Base-by-base conservation (phyloP, 768 basidiomycete genomes). In the Lanmaoa rubissima region DNA sequence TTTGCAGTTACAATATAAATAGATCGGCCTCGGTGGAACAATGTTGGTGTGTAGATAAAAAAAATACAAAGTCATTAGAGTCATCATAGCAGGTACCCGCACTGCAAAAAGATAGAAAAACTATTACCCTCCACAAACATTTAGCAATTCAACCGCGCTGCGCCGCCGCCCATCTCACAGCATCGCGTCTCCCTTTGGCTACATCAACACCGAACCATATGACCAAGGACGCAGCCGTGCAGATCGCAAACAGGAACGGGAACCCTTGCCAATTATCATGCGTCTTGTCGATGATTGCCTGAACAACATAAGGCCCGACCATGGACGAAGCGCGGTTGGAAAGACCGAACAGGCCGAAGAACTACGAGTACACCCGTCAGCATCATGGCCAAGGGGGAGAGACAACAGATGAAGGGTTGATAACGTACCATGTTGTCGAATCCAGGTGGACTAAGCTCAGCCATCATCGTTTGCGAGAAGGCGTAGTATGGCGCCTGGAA, bases 401-500 rank as follows among this genome's bases (percentile, higher is more conserved):
- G 26, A 42, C 26, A 1, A n/a, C 1, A 19, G 34, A 44, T 12
- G 8, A n/a, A n/a, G n/a, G n/a, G n/a, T n/a, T n/a, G n/a, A n/a
- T 28, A 34, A 51, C 65, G 21, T 54, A 80, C 82, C 83, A 84
- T 92, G 66, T 92, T 90, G 62, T 94, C 92, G 65, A 90, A 94
- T 1, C 92, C 92, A 1, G 90, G 88, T 13, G 92, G 92, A 7
- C 88, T 85, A 12, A 95, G 81, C 69, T 94, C 92, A 1, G 89
- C 88, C 89, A 92, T 92, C 87, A 90, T 88, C 0, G 88, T 91
- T 67, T 90, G 86, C 4, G 90, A 84, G 67, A 88, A 91, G 1
- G 92, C 89, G 66, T 90, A 94, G 73, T 92, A 94, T 0, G 92
- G 92, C 1, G 88, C 88, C 74, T 92, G 88, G 78, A 91, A 91